Evolutionary conservation across 2,329 filamentous ascomycete species (phyloP).

Genomic region (Hymenoscyphus salicellus): DNA sequence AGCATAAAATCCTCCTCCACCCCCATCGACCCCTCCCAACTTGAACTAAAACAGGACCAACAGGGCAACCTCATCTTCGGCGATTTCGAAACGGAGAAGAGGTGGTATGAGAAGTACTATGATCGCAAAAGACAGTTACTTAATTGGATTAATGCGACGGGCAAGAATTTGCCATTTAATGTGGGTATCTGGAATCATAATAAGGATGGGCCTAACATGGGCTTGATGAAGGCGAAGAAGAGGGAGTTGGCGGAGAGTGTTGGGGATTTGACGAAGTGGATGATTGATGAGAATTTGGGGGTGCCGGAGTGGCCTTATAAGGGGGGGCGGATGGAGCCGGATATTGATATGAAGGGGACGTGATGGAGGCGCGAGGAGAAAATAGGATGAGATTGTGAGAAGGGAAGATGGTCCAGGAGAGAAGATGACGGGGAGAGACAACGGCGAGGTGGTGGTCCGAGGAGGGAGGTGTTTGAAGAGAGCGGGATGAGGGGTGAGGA

Average conservation of each 20-base stretch:
- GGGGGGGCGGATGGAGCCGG: not conserved
- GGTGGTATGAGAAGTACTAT: not conserved
- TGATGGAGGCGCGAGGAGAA: not conserved
- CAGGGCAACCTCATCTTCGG: not conserved
- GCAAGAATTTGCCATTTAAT: not conserved
- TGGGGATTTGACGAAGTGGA: not conserved
- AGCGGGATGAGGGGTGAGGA: too few species aligned
- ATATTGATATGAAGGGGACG: not conserved
- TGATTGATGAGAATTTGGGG: not conserved
- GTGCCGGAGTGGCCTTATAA: constrained; percentile 3
- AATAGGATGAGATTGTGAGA: too few species aligned
- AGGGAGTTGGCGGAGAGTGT: not conserved
- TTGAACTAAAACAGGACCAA: not conserved
- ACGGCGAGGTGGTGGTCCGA: too few species aligned
- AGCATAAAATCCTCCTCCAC: not conserved
- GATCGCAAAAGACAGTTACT: not conserved
- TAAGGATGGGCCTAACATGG: not conserved
- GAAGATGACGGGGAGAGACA: too few species aligned
- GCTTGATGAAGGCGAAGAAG: constrained; percentile 13
- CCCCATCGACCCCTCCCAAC: not conserved
- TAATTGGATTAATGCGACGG: not conserved
- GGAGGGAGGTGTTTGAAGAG: too few species aligned
- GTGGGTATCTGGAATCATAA: not conserved
- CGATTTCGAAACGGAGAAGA: not conserved
- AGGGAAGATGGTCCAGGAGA: too few species aligned